phyloP scores from a whole-genome alignment of 129 eudicot species.

The Flaveria sonorensis region DNA sequence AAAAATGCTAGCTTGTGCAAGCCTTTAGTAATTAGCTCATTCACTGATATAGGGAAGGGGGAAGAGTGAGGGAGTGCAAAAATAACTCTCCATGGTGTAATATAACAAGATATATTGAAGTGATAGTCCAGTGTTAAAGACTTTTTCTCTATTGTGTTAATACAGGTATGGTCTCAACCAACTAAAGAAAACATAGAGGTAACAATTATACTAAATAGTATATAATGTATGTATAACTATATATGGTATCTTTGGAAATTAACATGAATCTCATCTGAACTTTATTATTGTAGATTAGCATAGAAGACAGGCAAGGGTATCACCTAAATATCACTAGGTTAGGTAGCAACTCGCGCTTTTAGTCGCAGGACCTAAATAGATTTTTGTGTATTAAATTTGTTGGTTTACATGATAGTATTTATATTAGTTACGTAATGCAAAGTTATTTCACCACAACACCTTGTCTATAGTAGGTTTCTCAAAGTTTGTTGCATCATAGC shows the following conservation, averaged over 20 bases:
- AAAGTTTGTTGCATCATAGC: neutral
- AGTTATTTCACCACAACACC: neutral
- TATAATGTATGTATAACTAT: neutral
- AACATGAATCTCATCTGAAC: neutral
- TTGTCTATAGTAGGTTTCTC: neutral
- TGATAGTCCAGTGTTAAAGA: neutral
- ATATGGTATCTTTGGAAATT: neutral
- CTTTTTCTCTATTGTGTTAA: neutral
- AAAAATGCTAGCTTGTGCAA: too few species aligned
- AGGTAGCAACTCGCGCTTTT: neutral
- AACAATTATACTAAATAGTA: neutral
- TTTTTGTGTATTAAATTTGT: neutral
- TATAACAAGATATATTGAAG: neutral
- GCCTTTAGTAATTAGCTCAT: neutral
- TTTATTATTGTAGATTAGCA: neutral
- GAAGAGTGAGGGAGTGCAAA: neutral
- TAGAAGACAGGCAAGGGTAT: neutral
- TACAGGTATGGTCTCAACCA: neutral
- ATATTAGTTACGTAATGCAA: neutral
- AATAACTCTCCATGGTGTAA: neutral
- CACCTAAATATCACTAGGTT: neutral
- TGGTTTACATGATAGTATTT: neutral
- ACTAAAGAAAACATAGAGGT: neutral
- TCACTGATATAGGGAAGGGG: neutral
- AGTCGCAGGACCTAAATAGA: neutral